Evolutionary conservation across 129 eudicot genomes (phyloP), one percentile per base, ranked within the genome.

Genomic region (Saposhnikovia divaricata): DNA sequence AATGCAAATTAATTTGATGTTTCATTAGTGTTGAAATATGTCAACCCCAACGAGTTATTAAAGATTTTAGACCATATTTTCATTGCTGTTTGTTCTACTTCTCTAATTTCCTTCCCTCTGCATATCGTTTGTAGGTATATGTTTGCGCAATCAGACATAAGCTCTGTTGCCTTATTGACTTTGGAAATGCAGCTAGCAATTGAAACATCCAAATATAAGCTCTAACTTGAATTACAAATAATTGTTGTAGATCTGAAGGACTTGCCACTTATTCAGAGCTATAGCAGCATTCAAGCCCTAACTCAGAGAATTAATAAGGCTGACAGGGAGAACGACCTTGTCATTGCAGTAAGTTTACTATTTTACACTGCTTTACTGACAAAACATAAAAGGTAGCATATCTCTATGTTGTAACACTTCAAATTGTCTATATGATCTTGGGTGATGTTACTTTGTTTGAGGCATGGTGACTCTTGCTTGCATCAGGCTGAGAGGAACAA

Each of bases 191-290:
- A 23, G 77, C 77, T 73, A 43, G 38, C 55, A 73, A 21, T 42
- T 7, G 3, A 7, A n/a, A 23, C 43, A 75, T 25, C 6, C 42
- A 75, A 23, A 73, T 34, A n/a, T 4, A 43, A 74, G 6, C 15
- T 74, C 5, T 6, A 46, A 75, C 25, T 46, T 75, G 40, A 27
- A 10, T 21, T 74, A 75, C 44, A 83, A 61, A 27, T 66, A 72
- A 38, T 76, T 84, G 43, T 50, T 87, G 73, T 74, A 96, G 99
- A 84, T 89, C 57, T 85, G 74, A 88, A 86, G 85, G 84, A 92
- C 83, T 59, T 92, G 93, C 99, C 99, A 85, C 83, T 83, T 61
- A 92, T 96, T 63, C 87, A 90, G 81, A 89, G 99, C 85, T 92
- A 90, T 71, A 88, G 84, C 53, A 92, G 90, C 86, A 78, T 96